A percentile compares a stretch with the other conserved stretches of the same genome.
Evolutionary conservation across 2,329 filamentous ascomycete genomes (phyloP).

Genomic region (Aspergillus sp.): DNA sequence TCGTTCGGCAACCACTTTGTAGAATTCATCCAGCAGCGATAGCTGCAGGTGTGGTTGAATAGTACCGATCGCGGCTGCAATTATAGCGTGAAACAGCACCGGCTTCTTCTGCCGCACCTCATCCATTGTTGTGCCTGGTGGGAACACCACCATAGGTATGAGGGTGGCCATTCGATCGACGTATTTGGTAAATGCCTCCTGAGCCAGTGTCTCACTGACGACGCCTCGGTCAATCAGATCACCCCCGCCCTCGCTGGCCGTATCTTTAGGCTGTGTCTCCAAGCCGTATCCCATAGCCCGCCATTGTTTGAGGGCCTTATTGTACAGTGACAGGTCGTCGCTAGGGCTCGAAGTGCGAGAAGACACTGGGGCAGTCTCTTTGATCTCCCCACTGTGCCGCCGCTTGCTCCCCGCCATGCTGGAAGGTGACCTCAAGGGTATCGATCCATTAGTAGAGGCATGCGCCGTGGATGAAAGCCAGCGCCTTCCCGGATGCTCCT

Average conservation of each 20-base stretch:
- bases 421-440: slow-evolving; percentile 4
- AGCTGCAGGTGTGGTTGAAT: slow-evolving; percentile 60
- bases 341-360: slow-evolving; percentile 19
- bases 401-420: slow-evolving; percentile 33
- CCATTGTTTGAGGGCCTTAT: slow-evolving; percentile 23
- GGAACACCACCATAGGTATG: slow-evolving; percentile 62
- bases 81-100: slow-evolving; percentile 60
- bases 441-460: slow-evolving; percentile 5
- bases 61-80: slow-evolving; percentile 56
- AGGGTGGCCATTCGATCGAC: slow-evolving; percentile 56
- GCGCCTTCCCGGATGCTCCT: slow-evolving; percentile 41
- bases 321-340: slow-evolving; percentile 23
- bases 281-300: slow-evolving; percentile 22
- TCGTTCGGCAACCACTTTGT: slow-evolving; percentile 72
- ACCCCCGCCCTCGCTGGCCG: slow-evolving; percentile 33
- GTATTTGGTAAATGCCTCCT: slow-evolving; percentile 61
- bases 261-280: slow-evolving; percentile 20
- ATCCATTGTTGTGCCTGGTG: slow-evolving; percentile 55
- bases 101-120: slow-evolving; percentile 61
- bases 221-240: slow-evolving; percentile 55
- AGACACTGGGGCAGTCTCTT: slow-evolving; percentile 15
- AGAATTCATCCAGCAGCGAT: slow-evolving; percentile 67
- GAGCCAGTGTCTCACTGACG: slow-evolving; percentile 54
- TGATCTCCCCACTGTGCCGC: slow-evolving; percentile 32
- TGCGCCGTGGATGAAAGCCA: slow-evolving; percentile 29